A percentile compares a stretch with the other conserved stretches of the same genome.
These are phyloP conservation scores for Serendipita sp. DNA, from an alignment of 768 basidiomycete species.

Conservation along the genomic window DNA sequence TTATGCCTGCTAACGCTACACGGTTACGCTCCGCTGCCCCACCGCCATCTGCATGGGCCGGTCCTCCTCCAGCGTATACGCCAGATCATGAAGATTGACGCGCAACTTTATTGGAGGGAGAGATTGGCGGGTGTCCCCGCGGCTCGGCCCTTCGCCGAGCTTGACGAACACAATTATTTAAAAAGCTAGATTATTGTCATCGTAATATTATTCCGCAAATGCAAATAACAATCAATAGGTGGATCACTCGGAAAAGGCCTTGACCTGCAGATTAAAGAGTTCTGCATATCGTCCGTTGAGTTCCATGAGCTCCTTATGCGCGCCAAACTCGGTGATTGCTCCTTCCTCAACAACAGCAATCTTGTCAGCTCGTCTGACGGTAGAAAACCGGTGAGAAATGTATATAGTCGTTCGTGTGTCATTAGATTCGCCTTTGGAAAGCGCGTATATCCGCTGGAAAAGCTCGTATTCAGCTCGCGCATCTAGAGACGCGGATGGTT, in stretches of 20 bases:
- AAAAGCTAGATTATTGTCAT: too few relatives aligned
- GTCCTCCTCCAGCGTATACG: background rate
- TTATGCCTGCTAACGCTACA: background rate
- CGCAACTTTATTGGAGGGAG: background rate
- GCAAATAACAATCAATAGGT: too few relatives aligned
- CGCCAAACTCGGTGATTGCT: conserved; percentile 15
- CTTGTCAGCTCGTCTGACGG: conserved; percentile 15
- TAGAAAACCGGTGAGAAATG: conserved; percentile 16
- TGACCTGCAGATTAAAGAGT: conserved; percentile 17
- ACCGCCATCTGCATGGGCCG: background rate
- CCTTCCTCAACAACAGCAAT: conserved; percentile 16
- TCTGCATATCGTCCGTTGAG: conserved; percentile 15
- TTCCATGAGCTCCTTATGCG: conserved; percentile 16
- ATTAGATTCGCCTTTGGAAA: conserved; percentile 10
- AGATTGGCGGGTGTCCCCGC: too few relatives aligned
- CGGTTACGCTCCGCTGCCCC: background rate
- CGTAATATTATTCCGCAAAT: too few relatives aligned
- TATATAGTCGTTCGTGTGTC: conserved; percentile 15
- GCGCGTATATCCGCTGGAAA: conserved; percentile 16
- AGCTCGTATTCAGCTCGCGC: conserved; percentile 16
- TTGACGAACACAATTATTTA: too few relatives aligned
- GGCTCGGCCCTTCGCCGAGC: too few relatives aligned
- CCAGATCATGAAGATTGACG: background rate
- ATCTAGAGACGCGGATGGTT: conserved; percentile 18
- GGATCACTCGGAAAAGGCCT: conserved; percentile 11